Conservation (phyloP, 176 grass and related monocot genomes). For the Puya raimondii region DNA sequence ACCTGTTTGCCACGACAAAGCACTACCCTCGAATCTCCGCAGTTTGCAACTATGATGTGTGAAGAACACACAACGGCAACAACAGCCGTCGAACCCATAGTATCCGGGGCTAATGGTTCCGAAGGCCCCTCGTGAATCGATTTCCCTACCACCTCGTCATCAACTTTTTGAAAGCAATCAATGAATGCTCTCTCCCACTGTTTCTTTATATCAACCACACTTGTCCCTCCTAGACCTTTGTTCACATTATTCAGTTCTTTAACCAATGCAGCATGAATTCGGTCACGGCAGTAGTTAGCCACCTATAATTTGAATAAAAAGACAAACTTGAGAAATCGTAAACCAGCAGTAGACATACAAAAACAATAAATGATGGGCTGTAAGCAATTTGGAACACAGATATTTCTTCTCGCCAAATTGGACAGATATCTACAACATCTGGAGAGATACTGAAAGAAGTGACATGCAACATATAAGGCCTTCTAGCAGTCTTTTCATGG, state of each 20-base stretch:
- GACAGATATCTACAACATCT: background rate
- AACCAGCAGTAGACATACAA: no score
- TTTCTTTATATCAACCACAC: constrained; percentile 28
- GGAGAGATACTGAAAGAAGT: background rate
- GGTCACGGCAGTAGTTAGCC: constrained; percentile 48
- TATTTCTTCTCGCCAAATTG: no score
- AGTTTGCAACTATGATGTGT: constrained; percentile 55
- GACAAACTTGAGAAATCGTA: no score
- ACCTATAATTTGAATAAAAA: constrained; percentile 29
- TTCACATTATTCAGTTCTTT: constrained; percentile 23
- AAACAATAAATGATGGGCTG: no score
- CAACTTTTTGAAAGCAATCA: constrained; percentile 52
- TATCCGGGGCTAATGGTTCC: constrained; percentile 18
- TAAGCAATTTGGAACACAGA: no score
- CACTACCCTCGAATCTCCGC: constrained; percentile 60
- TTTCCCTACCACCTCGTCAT: constrained; percentile 37
- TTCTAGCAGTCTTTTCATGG: no score
- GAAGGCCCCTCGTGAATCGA: background rate
- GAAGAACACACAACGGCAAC: constrained; percentile 62
- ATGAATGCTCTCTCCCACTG: constrained; percentile 44
- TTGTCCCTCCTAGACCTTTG: constrained; percentile 9
- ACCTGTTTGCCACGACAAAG: constrained; percentile 56
- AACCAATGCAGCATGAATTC: constrained; percentile 42
- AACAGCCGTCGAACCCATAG: constrained; percentile 56
- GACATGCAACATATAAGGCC: background rate